A percentile compares a stretch with the other conserved stretches of the same genome.
phyloP scores from a whole-genome alignment of 2,329 filamentous ascomycete genomes.

The Exophiala spinifera region DNA sequence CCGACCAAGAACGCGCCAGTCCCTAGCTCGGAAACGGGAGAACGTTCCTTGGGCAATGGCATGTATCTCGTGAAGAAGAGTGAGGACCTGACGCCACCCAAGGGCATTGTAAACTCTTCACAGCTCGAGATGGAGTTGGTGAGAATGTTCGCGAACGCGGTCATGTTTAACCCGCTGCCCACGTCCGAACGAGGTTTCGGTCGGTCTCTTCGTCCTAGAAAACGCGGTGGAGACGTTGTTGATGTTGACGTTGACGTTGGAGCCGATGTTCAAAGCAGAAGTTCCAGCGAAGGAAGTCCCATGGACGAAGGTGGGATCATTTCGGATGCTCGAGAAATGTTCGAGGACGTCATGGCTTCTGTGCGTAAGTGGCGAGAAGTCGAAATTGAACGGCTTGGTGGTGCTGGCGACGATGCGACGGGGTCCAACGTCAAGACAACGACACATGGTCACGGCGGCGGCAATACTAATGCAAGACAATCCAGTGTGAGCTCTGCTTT shows the following conservation, averaged over 20 bases:
- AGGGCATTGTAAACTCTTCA: slow-evolving; percentile 85
- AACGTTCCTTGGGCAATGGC: slow-evolving; percentile 38
- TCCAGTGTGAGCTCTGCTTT: slow-evolving; percentile 22
- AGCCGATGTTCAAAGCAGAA: too few relatives aligned
- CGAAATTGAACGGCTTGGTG: slow-evolving; percentile 47
- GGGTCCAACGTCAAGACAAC: not conserved
- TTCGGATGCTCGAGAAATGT: slow-evolving; percentile 85
- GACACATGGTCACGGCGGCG: slow-evolving; percentile 9
- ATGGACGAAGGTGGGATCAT: slow-evolving; percentile 83
- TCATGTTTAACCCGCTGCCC: slow-evolving; percentile 95
- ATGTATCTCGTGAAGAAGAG: slow-evolving; percentile 53
- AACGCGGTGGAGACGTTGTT: slow-evolving; percentile 37
- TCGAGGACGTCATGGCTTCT: slow-evolving; percentile 76
- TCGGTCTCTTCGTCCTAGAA: slow-evolving; percentile 49
- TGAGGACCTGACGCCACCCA: slow-evolving; percentile 77
- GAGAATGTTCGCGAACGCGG: slow-evolving; percentile 95
- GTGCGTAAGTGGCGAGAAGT: slow-evolving; percentile 73
- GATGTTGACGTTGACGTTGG: too few relatives aligned
- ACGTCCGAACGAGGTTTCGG: slow-evolving; percentile 61
- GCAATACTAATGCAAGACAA: slow-evolving; percentile 18
- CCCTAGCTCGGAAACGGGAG: not conserved
- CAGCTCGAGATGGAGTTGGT: slow-evolving; percentile 92
- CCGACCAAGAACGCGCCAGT: slow-evolving; percentile 8
- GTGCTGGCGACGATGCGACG: not conserved
- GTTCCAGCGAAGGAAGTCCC: slow-evolving; percentile 51